phyloP scores from a whole-genome alignment of 2,329 filamentous ascomycete genomes.

The Alternaria burnsii region DNA sequence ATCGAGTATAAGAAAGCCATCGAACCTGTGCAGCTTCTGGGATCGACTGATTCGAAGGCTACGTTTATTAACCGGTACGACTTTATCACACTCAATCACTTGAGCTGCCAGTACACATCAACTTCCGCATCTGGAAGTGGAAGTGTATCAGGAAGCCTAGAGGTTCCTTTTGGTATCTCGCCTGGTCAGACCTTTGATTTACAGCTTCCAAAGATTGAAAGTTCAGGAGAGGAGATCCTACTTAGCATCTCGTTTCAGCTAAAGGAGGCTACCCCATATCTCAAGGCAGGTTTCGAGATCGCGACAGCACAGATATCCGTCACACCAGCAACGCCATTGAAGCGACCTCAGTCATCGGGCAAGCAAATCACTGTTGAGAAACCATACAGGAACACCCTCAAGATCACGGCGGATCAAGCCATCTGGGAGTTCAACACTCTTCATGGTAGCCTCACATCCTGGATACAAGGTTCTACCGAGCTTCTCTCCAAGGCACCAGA shows the following conservation, averaged over 20 bases:
- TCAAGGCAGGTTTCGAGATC: constrained; percentile 48
- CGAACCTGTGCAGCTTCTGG: constrained; percentile 51
- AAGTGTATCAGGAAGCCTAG: constrained; percentile 23
- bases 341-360: constrained; percentile 49
- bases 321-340: constrained; percentile 16
- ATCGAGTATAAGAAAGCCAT: constrained; percentile 57
- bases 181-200: constrained; percentile 40
- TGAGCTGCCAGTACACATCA: constrained; percentile 32
- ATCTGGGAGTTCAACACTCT: constrained; percentile 61
- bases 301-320: constrained; percentile 47
- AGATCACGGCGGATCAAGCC: constrained; percentile 34
- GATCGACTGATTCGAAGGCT: constrained; percentile 30
- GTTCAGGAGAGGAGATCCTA: constrained; percentile 23
- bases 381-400: constrained; percentile 29
- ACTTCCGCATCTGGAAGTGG: constrained; percentile 15
- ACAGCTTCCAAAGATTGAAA: constrained; percentile 30
- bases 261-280: constrained; percentile 43
- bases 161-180: constrained; percentile 36
- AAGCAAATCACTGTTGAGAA: constrained; percentile 49
- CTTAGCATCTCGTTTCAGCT: constrained; percentile 44
- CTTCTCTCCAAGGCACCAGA: constrained; percentile 46
- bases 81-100: constrained; percentile 50
- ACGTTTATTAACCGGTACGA: constrained; percentile 48
- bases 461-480: constrained; percentile 41
- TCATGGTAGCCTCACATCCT: constrained; percentile 60